Percentiles rank a stretch among this genome's conserved stretches.
phyloP scores from a whole-genome alignment of 306 rosid species.

The Gleditsia sinensis region DNA sequence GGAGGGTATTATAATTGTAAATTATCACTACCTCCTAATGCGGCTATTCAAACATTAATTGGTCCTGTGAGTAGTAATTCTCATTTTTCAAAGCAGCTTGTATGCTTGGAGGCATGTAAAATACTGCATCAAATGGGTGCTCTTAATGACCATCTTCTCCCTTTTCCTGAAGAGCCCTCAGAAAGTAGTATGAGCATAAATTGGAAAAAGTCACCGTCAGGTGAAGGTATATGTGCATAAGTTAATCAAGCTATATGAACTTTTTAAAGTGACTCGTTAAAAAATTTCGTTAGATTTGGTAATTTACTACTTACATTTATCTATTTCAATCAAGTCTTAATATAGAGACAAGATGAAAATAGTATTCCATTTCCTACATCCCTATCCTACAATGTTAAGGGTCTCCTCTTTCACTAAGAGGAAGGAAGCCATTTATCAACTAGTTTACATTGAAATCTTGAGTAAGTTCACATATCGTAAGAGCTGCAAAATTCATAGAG shows the following conservation, averaged over 20 bases:
- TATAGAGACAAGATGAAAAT: background rate
- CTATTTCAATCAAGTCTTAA: background rate
- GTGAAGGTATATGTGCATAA: conserved; percentile 48
- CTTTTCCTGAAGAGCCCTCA: conserved; percentile 41
- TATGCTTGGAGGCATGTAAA: conserved; percentile 75
- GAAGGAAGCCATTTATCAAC: background rate
- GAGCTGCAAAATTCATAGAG: background rate
- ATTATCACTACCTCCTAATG: conserved; percentile 61
- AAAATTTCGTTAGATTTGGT: conserved; percentile 1
- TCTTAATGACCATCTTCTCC: conserved; percentile 71
- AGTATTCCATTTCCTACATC: background rate
- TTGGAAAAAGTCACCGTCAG: conserved; percentile 47
- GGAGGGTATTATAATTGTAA: conserved; percentile 54
- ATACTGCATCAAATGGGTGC: conserved; percentile 67
- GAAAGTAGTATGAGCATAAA: conserved; percentile 26
- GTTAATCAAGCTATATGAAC: background rate
- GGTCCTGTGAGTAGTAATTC: conserved; percentile 59
- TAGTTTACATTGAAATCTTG: background rate
- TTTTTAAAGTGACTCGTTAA: background rate
- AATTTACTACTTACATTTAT: background rate
- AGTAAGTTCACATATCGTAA: background rate
- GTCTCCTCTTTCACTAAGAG: background rate
- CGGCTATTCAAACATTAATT: conserved; percentile 57
- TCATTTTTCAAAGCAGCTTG: conserved; percentile 67
- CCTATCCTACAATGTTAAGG: background rate